A percentile compares a stretch with the other conserved stretches of the same genome.
Conservation (phyloP, 2,329 filamentous ascomycete species). For the Aspergillus brasiliensis region DNA sequence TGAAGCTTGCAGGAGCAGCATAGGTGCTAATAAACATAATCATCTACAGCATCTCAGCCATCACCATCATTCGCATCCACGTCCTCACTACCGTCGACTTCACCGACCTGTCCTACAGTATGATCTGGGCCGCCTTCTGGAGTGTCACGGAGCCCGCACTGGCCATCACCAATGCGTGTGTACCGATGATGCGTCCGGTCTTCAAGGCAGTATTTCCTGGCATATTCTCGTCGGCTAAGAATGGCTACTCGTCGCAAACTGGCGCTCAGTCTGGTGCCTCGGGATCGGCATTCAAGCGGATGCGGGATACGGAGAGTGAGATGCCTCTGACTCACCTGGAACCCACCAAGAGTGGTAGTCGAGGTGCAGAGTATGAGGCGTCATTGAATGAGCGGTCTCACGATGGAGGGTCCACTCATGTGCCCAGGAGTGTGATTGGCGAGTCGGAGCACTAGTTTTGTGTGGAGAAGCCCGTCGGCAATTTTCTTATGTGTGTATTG, state of each 20-base stretch:
- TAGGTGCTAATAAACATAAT: no score
- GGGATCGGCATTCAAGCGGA: not conserved
- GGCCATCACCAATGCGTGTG: slow-evolving; percentile 25
- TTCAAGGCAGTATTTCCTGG: slow-evolving; percentile 20
- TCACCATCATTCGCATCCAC: slow-evolving; percentile 27
- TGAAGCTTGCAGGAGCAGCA: no score
- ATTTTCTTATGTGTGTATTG: no score
- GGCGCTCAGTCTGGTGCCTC: slow-evolving; percentile 3
- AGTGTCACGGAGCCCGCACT: slow-evolving; percentile 29
- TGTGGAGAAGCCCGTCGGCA: not conserved
- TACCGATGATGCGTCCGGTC: slow-evolving; percentile 28
- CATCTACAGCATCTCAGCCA: slow-evolving; percentile 29
- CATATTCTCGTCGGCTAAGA: slow-evolving; percentile 3
- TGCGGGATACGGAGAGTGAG: slow-evolving; percentile 4
- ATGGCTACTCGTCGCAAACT: not conserved
- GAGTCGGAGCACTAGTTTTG: not conserved
- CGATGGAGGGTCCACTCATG: not conserved
- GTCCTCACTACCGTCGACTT: slow-evolving; percentile 26
- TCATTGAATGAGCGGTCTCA: slow-evolving; percentile 1
- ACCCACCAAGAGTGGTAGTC: not conserved
- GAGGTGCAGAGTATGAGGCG: not conserved
- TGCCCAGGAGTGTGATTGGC: not conserved
- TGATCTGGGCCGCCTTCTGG: slow-evolving; percentile 29
- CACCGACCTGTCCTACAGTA: slow-evolving; percentile 25
- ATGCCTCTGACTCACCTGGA: not conserved